Percentiles rank a stretch among this genome's conserved stretches.
phyloP scores from a whole-genome alignment of 805 yeast species.

The Saturnispora quitensis region DNA sequence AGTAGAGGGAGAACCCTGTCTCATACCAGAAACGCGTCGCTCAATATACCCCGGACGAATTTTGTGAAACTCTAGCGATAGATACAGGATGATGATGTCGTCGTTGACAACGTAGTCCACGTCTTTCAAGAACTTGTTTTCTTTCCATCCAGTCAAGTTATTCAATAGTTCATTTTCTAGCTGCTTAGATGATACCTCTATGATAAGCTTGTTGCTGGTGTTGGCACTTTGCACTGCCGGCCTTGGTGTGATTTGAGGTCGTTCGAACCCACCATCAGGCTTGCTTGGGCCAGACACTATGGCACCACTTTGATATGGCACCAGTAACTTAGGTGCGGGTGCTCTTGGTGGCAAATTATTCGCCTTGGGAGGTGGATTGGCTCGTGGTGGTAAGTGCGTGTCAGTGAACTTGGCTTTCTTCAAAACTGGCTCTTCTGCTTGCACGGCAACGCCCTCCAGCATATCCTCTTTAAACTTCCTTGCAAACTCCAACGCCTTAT shows the following conservation, averaged over 20 bases:
- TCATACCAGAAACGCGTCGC: slow-evolving; percentile 38
- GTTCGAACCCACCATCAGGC: background rate
- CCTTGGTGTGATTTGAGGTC: background rate
- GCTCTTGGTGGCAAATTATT: slow-evolving; percentile 7
- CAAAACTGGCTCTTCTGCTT: background rate
- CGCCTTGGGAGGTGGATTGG: background rate
- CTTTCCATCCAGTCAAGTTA: slow-evolving; percentile 43
- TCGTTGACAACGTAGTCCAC: slow-evolving; percentile 61
- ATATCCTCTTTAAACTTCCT: background rate
- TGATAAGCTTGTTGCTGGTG: slow-evolving; percentile 12
- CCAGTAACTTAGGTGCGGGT: background rate
- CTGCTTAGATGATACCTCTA: slow-evolving; percentile 56
- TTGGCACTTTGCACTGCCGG: background rate
- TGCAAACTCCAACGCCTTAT: background rate
- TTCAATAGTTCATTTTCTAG: slow-evolving; percentile 63
- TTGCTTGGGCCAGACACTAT: background rate
- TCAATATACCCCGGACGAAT: slow-evolving; percentile 67
- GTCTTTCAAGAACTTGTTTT: slow-evolving; percentile 36
- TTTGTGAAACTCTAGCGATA: slow-evolving; percentile 65
- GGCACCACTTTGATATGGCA: background rate
- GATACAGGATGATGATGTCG: slow-evolving; percentile 46
- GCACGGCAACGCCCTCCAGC: background rate
- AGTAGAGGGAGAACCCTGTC: slow-evolving; percentile 17
- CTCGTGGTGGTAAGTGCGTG: slow-evolving; percentile 3
- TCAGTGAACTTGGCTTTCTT: slow-evolving; percentile 4